A percentile compares a stretch with the other conserved stretches of the same genome.
phyloP scores from a whole-genome alignment of 306 rosid species.

The Cicer pinnatifidum region DNA sequence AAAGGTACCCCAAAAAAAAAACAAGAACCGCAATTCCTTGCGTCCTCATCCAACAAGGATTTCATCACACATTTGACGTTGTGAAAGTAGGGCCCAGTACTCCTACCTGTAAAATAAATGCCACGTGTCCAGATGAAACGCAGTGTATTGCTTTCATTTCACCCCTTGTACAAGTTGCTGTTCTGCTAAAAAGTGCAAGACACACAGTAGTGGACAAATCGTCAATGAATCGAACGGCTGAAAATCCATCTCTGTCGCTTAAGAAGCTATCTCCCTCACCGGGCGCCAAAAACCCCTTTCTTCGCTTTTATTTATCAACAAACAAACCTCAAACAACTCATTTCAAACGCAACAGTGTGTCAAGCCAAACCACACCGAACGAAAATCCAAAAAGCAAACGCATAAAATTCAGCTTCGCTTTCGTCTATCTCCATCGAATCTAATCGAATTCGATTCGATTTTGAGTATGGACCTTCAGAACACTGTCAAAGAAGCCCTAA shows the following conservation, averaged over 20 bases:
- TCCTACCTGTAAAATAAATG: neutral
- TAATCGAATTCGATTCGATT: conserved; percentile 32
- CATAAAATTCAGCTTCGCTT: conserved; percentile 44
- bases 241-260: neutral
- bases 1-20: neutral
- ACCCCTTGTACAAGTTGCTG: conserved; percentile 12
- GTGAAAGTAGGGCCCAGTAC: conserved; percentile 32
- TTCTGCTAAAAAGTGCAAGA: conserved; percentile 14
- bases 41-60: conserved; percentile 41
- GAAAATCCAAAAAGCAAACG: conserved; percentile 3
- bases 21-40: conserved; percentile 24
- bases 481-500: conserved; percentile 96
- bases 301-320: conserved; percentile 42
- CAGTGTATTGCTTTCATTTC: neutral
- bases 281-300: conserved; percentile 88
- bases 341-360: conserved; percentile 39
- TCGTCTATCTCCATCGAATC: neutral
- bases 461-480: conserved; percentile 89
- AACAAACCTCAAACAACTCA: conserved; percentile 42
- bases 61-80: conserved; percentile 18
- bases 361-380: neutral
- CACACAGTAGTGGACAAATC: conserved; percentile 31
- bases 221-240: conserved; percentile 44
- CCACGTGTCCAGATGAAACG: conserved; percentile 44
- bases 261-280: conserved; percentile 31